Percentiles rank a stretch among this genome's conserved stretches.
phyloP scores from a whole-genome alignment of 2,329 filamentous ascomycete species.

The Cryphonectria carpinicola region DNA sequence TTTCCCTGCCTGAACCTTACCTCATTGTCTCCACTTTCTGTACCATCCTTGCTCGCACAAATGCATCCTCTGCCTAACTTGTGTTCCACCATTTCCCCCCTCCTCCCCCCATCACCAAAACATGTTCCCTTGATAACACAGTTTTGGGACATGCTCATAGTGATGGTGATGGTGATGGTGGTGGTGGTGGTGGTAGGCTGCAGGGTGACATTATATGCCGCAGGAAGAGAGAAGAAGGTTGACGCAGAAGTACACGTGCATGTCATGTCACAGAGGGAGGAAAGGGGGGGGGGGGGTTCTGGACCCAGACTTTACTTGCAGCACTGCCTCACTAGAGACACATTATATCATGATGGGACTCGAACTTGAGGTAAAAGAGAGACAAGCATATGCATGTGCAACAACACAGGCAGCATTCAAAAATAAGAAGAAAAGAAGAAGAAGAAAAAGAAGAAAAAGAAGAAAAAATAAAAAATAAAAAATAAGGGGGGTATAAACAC shows the following conservation, averaged over 20 bases:
- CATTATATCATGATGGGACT: not conserved
- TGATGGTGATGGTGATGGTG: not conserved
- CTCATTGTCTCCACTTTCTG: constrained; percentile 18
- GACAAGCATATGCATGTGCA: constrained; percentile 3
- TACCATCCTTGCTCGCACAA: not conserved
- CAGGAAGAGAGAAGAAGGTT: not conserved
- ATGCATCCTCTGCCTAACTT: not conserved
- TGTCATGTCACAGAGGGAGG: not conserved
- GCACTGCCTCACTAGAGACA: constrained; percentile 11
- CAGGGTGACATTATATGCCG: not conserved
- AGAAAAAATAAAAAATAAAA: not conserved
- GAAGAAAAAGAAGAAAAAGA: no score
- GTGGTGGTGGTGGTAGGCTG: not conserved
- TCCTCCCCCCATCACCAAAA: not conserved
- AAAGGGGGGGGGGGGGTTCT: not conserved
- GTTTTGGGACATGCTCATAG: not conserved
- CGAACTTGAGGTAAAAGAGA: not conserved
- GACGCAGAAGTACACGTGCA: not conserved
- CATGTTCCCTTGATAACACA: not conserved
- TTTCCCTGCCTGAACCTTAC: constrained; percentile 3
- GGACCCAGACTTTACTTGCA: constrained; percentile 4
- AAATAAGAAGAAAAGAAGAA: not conserved
- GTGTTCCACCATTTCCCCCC: not conserved
- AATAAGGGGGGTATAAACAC: constrained; percentile 15
- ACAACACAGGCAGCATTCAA: not conserved